phyloP scores from a whole-genome alignment of 352 stramenopile species.

The Phytopythium delawarense region DNA sequence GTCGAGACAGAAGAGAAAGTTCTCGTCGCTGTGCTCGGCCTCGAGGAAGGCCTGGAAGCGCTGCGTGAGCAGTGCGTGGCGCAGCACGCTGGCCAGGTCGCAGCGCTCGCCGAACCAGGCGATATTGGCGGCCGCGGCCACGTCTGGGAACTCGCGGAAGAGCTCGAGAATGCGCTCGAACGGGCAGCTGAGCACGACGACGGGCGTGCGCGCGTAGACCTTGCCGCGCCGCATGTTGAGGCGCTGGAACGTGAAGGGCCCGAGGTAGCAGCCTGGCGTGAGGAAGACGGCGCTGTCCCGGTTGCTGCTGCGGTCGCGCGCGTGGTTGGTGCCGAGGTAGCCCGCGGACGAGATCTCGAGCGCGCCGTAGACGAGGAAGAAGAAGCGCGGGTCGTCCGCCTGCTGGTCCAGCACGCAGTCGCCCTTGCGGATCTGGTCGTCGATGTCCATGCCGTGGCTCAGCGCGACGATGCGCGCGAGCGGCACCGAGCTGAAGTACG shows the following conservation, averaged over 20 bases:
- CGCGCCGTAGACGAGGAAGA: slow-evolving; percentile 64
- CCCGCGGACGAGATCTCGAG: slow-evolving; percentile 56
- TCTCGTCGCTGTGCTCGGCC: slow-evolving; percentile 76
- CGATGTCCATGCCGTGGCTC: slow-evolving; percentile 55
- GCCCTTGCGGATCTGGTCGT: slow-evolving; percentile 56
- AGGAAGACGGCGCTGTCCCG: slow-evolving; percentile 51
- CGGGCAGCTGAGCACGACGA: slow-evolving; percentile 50
- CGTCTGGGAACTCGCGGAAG: slow-evolving; percentile 52
- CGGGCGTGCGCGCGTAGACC: slow-evolving; percentile 43
- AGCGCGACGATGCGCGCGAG: slow-evolving; percentile 48
- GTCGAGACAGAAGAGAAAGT: slow-evolving; percentile 71
- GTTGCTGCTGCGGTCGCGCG: slow-evolving; percentile 17
- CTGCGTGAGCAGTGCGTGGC: slow-evolving; percentile 50
- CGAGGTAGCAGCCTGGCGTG: slow-evolving; percentile 65
- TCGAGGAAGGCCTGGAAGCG: slow-evolving; percentile 64
- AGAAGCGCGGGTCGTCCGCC: slow-evolving; percentile 31
- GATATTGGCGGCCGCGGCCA: slow-evolving; percentile 63
- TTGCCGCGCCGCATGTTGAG: slow-evolving; percentile 46
- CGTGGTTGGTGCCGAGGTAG: slow-evolving; percentile 7
- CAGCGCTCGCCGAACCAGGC: slow-evolving; percentile 69
- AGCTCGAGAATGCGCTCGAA: slow-evolving; percentile 42
- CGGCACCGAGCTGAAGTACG: slow-evolving; percentile 60
- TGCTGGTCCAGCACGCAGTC: slow-evolving; percentile 56
- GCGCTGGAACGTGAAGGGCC: slow-evolving; percentile 67
- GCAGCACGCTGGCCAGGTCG: slow-evolving; percentile 57